Percentiles rank a stretch among this genome's conserved stretches.
These are phyloP conservation scores for Enterocytospora artemiae DNA, from an alignment of 371 early-diverging fungal species.

Conservation along the genomic window DNA sequence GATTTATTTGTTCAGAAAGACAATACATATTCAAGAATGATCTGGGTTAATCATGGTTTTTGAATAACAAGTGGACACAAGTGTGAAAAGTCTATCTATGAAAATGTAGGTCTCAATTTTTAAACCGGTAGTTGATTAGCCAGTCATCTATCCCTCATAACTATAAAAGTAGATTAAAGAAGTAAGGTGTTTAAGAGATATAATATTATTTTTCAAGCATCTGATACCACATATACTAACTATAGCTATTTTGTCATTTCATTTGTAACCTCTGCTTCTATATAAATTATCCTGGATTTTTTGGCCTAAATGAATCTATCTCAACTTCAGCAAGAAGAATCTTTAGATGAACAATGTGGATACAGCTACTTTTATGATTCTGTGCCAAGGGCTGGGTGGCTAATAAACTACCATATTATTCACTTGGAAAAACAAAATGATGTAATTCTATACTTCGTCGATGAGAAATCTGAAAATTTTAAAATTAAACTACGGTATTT, in stretches of 20 bases:
- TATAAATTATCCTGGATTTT: background rate
- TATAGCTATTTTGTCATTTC: background rate
- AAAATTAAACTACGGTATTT: conserved; percentile 42
- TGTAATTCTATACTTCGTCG: conserved; percentile 50
- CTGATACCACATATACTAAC: too few relatives aligned
- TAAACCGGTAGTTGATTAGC: too few relatives aligned
- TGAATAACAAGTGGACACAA: too few relatives aligned
- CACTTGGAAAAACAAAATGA: conserved; percentile 2
- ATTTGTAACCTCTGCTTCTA: background rate
- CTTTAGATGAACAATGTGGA: conserved; percentile 49
- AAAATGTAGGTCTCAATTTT: too few relatives aligned
- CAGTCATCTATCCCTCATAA: too few relatives aligned
- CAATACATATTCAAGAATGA: too few relatives aligned
- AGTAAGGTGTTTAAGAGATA: too few relatives aligned
- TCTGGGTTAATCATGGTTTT: too few relatives aligned
- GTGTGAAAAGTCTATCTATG: too few relatives aligned
- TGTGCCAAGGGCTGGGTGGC: conserved; percentile 48
- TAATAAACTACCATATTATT: conserved; percentile 46
- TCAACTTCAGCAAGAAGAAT: background rate
- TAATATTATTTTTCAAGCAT: too few relatives aligned
- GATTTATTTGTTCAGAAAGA: too few relatives aligned
- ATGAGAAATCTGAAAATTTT: conserved; percentile 38
- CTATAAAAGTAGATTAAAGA: too few relatives aligned
- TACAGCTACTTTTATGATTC: conserved; percentile 32
- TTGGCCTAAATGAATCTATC: background rate